Base-by-base conservation (phyloP, 306 rosid genomes). In the Cucumis melo region DNA sequence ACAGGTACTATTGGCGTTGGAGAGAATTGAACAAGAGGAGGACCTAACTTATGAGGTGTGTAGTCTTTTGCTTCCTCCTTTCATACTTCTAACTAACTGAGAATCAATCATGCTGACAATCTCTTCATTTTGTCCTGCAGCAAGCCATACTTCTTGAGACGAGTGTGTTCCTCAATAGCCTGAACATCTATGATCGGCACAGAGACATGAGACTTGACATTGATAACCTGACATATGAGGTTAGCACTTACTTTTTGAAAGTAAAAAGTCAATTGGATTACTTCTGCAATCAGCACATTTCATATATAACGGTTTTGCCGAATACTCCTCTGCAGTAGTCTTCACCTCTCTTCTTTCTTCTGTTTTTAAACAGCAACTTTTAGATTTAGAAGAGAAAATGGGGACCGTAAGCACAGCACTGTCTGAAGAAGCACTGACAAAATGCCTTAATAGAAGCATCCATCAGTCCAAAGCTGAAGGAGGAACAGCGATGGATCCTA, bases 151-250 rank as follows among this genome's bases (percentile, higher is more conserved):
- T 89, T 62, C 83, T 95, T 74, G 99, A 95, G 84, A 90, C 90
- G 81, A 92, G 88, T 84, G 54, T 90, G 87, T 87, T 92, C 85
- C 93, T 87, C 41, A 84, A 70, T 83, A 91, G 99, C 81, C 80
- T 95, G 39, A 89, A 84, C 82, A 85, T 90, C 88, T 79, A 89
- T 57, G 99, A 95, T 86, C 98, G 87, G 64, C 99, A 95, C 39
- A 88, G 98, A 83, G 99, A 92, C 79, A 90, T 95, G 99, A 91
- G 99, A 72, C 83, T 95, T 86, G 98, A 95, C 84, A 95, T 92
- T 50, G 99, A 95, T 86, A 90, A 90, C 86, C 92, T 95, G 99
- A 86, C 99, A 81, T 95, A 95, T 55, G 98, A 95, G 99, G 98
- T 95, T 81, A 78, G 96, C 78, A 34, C 78, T 80, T 61, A 29